phyloP scores from a whole-genome alignment of 768 basidiomycete genomes.

The Russula griseocarnosa region DNA sequence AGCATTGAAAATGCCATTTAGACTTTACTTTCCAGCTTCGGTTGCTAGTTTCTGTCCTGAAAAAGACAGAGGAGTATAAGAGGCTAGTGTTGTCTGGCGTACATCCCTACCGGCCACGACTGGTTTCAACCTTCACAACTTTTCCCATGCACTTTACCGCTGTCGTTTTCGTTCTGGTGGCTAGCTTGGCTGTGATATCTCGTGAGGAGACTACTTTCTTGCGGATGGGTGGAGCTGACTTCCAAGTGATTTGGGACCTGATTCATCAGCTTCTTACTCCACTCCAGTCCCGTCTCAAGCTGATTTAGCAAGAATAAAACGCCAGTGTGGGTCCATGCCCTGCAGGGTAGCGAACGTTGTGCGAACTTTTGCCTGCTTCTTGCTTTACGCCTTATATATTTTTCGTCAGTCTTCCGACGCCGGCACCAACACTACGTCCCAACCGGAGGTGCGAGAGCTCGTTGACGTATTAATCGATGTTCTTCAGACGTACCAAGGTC shows the following conservation, averaged over 20 bases:
- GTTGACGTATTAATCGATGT: not conserved
- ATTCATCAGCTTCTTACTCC: too few relatives aligned
- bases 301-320: too few relatives aligned
- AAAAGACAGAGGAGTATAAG: not conserved
- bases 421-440: not conserved
- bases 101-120: not conserved
- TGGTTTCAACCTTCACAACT: too few relatives aligned
- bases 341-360: not conserved
- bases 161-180: not conserved
- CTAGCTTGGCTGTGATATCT: not conserved
- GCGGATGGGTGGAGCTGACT: not conserved
- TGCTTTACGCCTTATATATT: too few relatives aligned
- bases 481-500: not conserved
- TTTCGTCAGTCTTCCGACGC: too few relatives aligned
- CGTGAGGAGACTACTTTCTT: not conserved
- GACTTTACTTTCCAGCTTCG: not conserved
- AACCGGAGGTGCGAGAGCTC: not conserved
- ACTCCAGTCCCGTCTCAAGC: too few relatives aligned
- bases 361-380: too few relatives aligned
- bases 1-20: not conserved
- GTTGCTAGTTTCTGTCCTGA: constrained; percentile 5
- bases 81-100: too few relatives aligned
- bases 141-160: constrained; percentile 1
- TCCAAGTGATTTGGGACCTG: too few relatives aligned
- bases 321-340: too few relatives aligned